Base-by-base conservation (phyloP, 2,329 filamentous ascomycete genomes). In the Cladobotryum protrusum region DNA sequence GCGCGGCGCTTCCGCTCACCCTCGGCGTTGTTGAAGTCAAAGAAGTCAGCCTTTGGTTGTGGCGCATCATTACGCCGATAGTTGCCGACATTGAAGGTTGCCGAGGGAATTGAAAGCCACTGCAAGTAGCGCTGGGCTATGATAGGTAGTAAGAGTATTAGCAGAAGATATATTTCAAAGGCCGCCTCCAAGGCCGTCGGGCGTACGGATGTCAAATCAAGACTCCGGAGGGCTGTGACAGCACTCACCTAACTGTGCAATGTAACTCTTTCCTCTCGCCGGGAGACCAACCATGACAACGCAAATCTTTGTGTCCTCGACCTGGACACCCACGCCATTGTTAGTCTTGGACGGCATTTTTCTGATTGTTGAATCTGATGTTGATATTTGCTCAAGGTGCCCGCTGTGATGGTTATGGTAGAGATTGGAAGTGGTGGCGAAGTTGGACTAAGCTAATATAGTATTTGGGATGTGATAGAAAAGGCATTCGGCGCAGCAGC, bases 261-360 rank as follows among this genome's bases (percentile, higher is more conserved):
- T 97, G 69, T 96, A 83, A 74, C 89, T 96, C 79, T 99, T 99
- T 64, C 93, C 93, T 60, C 93, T 80, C 54, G 93, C 93, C 49
- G 93, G 93, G 66, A 99, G 78, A 58, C 93, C 93, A 53, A 99
- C 93, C 93, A 99, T 97, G 62, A 99, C 90, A 57, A 99, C 91
- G 70, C 92, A 97, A 74, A 99, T 95, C 69, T 88, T 89, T 54
- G 89, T 92, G 70, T 96, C 90, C 76, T 97, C 92, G 61, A 87
- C 88, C 88, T 95, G 86, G 57, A 91, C 79, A 63, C 85, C 86
- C 61, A 81, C 73, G 58, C 86, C 83, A 67, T 84, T 84, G 75
- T 76, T 73, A 65, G 62, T 57, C 52, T 62, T 72, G 55, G 68
- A 69, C 57, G 72, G 67, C 74, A 77, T 77, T 45, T 56, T 65